phyloP scores from a whole-genome alignment of 2,329 filamentous ascomycete genomes.

The Dactylonectria macrodidyma region DNA sequence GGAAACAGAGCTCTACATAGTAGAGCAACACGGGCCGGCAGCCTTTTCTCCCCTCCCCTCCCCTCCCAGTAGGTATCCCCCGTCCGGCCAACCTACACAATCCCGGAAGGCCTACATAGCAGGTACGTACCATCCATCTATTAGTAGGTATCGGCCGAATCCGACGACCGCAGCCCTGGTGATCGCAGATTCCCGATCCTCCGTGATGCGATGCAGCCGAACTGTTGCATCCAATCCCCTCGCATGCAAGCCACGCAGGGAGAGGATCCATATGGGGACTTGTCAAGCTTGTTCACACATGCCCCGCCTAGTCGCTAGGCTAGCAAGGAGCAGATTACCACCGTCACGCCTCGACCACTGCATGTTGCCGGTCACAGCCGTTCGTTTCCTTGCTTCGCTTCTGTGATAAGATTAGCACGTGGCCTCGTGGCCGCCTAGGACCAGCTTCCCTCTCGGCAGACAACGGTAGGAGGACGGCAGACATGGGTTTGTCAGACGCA shows the following conservation, averaged over 20 bases:
- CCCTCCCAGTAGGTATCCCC: background rate
- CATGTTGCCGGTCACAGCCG: constrained; percentile 34
- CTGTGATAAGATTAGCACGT: constrained; percentile 37
- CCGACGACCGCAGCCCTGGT: constrained; percentile 24
- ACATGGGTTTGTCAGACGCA: constrained; percentile 15
- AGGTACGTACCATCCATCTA: no score
- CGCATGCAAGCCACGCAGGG: constrained; percentile 44
- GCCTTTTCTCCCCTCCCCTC: no score
- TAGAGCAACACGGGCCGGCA: constrained; percentile 17
- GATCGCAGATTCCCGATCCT: constrained; percentile 34
- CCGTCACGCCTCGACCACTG: constrained; percentile 31
- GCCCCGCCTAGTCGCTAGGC: constrained; percentile 19
- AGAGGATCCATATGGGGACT: background rate
- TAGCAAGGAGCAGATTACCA: constrained; percentile 16
- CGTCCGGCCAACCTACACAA: background rate
- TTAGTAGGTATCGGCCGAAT: constrained; percentile 27
- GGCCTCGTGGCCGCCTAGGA: constrained; percentile 4
- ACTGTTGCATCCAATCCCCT: constrained; percentile 18
- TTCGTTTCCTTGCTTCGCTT: constrained; percentile 32
- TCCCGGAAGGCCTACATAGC: no score
- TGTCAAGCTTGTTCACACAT: constrained; percentile 11
- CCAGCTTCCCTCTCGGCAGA: constrained; percentile 7
- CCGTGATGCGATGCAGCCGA: constrained; percentile 24
- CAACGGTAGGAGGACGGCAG: no score
- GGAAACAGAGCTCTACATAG: constrained; percentile 2